Percentiles rank a stretch among this genome's conserved stretches.
Evolutionary conservation across 176 grass and related monocot genomes (phyloP).

Genomic region (Phoenix dactylifera): DNA sequence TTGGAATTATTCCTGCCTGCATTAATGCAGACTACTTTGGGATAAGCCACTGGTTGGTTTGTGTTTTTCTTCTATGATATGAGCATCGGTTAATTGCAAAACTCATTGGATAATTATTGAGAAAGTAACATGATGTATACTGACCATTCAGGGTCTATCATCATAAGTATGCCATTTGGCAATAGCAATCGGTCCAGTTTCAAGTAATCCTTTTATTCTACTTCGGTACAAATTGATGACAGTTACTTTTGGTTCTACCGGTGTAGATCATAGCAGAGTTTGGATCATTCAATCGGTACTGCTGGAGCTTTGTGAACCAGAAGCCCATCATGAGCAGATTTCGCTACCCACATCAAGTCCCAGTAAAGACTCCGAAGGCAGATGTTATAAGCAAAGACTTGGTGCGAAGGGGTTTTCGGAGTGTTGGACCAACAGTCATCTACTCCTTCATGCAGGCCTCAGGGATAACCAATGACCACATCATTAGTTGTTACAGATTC

Average conservation of each 20-base stretch:
- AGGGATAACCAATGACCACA: constrained; percentile 81
- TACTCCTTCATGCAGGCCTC: constrained; percentile 98
- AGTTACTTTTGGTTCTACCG: constrained; percentile 1
- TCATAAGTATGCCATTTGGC: too few species aligned
- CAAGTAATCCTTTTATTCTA: too few species aligned
- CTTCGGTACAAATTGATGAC: not conserved
- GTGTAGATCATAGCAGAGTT: constrained; percentile 73
- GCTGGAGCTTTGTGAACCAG: constrained; percentile 88
- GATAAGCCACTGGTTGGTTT: too few species aligned
- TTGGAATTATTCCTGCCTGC: too few species aligned
- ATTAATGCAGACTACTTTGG: too few species aligned
- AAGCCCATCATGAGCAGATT: constrained; percentile 60
- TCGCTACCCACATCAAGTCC: constrained; percentile 57
- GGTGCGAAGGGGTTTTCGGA: constrained; percentile 60
- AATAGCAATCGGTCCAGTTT: too few species aligned
- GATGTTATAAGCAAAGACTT: constrained; percentile 91
- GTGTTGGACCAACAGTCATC: constrained; percentile 65
- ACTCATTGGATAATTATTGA: too few species aligned
- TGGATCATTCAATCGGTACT: constrained; percentile 69
- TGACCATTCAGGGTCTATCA: too few species aligned
- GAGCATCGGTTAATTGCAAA: too few species aligned
- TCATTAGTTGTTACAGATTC: constrained; percentile 68
- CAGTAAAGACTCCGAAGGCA: constrained; percentile 82
- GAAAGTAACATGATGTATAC: too few species aligned
- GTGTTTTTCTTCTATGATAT: too few species aligned